Evolutionary conservation across 176 grass and related monocot genomes (phyloP).

Genomic region (Aegilops longissima): DNA sequence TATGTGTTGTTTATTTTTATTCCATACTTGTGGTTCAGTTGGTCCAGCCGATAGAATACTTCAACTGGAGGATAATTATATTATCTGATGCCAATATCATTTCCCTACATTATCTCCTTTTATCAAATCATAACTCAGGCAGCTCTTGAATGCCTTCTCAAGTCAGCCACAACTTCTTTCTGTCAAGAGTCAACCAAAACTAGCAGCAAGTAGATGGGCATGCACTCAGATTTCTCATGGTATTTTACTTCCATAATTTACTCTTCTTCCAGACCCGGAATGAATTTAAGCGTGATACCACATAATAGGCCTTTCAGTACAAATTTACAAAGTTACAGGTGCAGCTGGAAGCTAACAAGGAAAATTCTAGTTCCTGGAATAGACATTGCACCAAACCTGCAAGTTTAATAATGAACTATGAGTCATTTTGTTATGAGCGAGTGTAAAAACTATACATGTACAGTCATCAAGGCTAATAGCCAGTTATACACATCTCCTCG

Average conservation of each 20-base stretch:
- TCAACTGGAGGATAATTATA: constrained; percentile 17
- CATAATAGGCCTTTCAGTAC: background rate
- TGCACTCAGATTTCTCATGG: background rate
- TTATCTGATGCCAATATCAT: constrained; percentile 9
- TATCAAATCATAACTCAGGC: background rate
- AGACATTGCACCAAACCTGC: background rate
- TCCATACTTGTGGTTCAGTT: background rate
- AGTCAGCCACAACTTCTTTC: background rate
- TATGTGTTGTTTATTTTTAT: constrained; percentile 10
- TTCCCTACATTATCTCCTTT: constrained; percentile 1
- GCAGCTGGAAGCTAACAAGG: background rate
- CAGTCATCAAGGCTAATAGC: background rate
- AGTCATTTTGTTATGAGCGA: background rate
- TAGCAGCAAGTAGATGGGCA: background rate
- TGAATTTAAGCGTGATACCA: background rate
- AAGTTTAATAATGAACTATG: background rate
- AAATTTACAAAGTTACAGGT: background rate
- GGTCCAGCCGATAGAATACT: constrained; percentile 23
- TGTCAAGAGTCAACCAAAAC: constrained; percentile 8
- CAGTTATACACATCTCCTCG: background rate
- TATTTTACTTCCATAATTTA: background rate
- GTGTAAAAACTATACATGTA: background rate
- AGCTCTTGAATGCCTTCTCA: background rate
- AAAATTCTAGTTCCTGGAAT: background rate
- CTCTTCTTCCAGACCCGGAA: background rate